These are phyloP conservation scores for Cicer arietinum DNA, from an alignment of 306 rosid species.

Conservation along the genomic window DNA sequence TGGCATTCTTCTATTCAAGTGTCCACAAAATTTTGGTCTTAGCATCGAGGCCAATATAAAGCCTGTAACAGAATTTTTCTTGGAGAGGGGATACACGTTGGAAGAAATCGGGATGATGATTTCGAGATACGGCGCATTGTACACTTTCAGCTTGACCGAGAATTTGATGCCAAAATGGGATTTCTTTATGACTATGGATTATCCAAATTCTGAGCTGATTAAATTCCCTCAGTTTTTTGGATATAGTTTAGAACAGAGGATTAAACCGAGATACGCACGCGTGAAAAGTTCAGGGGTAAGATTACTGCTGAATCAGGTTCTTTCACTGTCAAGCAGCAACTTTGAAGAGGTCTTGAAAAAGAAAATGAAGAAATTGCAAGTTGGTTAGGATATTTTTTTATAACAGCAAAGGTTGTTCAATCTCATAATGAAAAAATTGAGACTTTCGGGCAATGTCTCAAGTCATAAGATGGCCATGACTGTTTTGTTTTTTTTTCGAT, in stretches of 20 bases:
- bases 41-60: slow-evolving; percentile 82
- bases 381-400: slow-evolving; percentile 36
- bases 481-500: neutral
- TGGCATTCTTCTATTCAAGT: slow-evolving; percentile 63
- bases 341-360: slow-evolving; percentile 58
- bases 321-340: slow-evolving; percentile 63
- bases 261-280: slow-evolving; percentile 79
- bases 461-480: slow-evolving; percentile 18
- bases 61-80: slow-evolving; percentile 79
- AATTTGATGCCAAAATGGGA: slow-evolving; percentile 85
- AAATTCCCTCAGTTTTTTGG: slow-evolving; percentile 92
- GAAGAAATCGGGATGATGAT: slow-evolving; percentile 82
- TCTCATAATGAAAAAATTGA: slow-evolving; percentile 15
- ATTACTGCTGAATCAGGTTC: slow-evolving; percentile 76
- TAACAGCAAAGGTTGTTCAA: slow-evolving; percentile 34
- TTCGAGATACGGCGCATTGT: slow-evolving; percentile 78
- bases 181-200: slow-evolving; percentile 77
- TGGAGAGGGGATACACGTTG: slow-evolving; percentile 70
- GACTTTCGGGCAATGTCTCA: neutral
- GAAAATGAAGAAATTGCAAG: slow-evolving; percentile 62
- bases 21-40: slow-evolving; percentile 81
- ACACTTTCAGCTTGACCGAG: slow-evolving; percentile 72
- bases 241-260: slow-evolving; percentile 78
- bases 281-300: slow-evolving; percentile 64
- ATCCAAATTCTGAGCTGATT: slow-evolving; percentile 70